phyloP scores from a whole-genome alignment of 495 filamentous ascomycete species.

The Sordaria brevicollis region DNA sequence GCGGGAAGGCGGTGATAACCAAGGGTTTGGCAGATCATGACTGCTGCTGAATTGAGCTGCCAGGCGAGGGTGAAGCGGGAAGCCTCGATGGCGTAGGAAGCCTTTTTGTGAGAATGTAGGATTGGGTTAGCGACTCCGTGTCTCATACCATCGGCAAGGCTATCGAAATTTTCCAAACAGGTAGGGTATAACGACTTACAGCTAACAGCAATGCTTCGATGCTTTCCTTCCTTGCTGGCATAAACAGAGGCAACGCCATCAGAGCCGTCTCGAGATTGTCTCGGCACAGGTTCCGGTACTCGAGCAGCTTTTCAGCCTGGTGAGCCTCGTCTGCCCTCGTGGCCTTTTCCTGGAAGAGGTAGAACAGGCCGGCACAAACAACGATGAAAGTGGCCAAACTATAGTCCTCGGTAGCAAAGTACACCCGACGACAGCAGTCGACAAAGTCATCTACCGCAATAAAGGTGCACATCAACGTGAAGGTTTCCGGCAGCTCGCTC shows the following conservation, averaged over 20 bases:
- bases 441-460: conserved; percentile 43
- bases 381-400: conserved; percentile 45
- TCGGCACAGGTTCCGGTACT: conserved; percentile 38
- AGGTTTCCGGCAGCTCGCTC: conserved; percentile 23
- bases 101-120: conserved; percentile 7
- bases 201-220: conserved; percentile 50
- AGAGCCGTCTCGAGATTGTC: conserved; percentile 50
- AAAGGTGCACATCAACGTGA: conserved; percentile 29
- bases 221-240: conserved; percentile 47
- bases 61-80: conserved; percentile 55
- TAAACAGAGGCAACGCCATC: conserved; percentile 44
- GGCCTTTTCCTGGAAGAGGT: conserved; percentile 43
- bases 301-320: conserved; percentile 14
- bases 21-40: conserved; percentile 50
- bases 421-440: conserved; percentile 49
- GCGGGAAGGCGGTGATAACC: conserved; percentile 51
- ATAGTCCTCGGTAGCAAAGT: conserved; percentile 48
- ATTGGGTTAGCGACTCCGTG: background rate
- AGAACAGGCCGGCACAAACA: conserved; percentile 46
- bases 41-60: conserved; percentile 47
- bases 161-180: background rate
- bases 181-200: conserved; percentile 17
- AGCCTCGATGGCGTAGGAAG: conserved; percentile 48
- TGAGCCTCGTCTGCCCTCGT: conserved; percentile 20
- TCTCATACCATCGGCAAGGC: background rate